These are phyloP conservation scores for Fusarium sp. DNA, from an alignment of 2,329 filamentous ascomycete species.

Conservation along the genomic window DNA sequence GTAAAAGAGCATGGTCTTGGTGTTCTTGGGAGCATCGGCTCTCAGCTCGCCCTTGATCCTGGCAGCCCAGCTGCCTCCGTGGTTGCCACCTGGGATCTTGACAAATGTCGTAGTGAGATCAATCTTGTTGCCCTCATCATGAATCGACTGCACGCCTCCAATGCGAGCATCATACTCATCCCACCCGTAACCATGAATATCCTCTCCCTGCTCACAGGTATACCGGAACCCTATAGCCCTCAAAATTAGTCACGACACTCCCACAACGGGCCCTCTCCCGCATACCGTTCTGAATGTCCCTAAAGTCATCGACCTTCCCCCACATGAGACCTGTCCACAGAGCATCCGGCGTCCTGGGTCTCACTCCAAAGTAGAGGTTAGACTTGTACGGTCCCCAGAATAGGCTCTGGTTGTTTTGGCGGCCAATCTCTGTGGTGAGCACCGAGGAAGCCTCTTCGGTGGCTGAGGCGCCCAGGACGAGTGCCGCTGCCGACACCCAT, in stretches of 20 bases:
- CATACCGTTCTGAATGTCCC: slow-evolving; percentile 78
- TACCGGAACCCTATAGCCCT: slow-evolving; percentile 78
- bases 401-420: slow-evolving; percentile 80
- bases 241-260: slow-evolving; percentile 7
- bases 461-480: slow-evolving; percentile 43
- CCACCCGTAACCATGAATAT: slow-evolving; percentile 97
- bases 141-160: slow-evolving; percentile 89
- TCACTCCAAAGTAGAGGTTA: slow-evolving; percentile 93
- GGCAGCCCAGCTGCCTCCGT: slow-evolving; percentile 93
- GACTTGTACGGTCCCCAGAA: slow-evolving; percentile 97
- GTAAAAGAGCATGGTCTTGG: slow-evolving; percentile 83
- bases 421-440: slow-evolving; percentile 60
- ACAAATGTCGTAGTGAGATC: slow-evolving; percentile 95
- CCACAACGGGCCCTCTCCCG: not conserved
- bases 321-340: slow-evolving; percentile 88
- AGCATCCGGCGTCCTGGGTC: slow-evolving; percentile 83
- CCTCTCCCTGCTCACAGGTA: slow-evolving; percentile 95
- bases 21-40: slow-evolving; percentile 71
- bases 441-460: slow-evolving; percentile 49
- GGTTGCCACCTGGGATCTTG: slow-evolving; percentile 85
- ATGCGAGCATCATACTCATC: slow-evolving; percentile 93
- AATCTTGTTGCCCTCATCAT: slow-evolving; percentile 87
- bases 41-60: slow-evolving; percentile 85
- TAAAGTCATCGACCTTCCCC: slow-evolving; percentile 84
- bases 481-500: slow-evolving; percentile 44